Percentiles rank a stretch among this genome's conserved stretches.
phyloP scores from a whole-genome alignment of 2,329 filamentous ascomycete species.

The Colletotrichum spaethianum region DNA sequence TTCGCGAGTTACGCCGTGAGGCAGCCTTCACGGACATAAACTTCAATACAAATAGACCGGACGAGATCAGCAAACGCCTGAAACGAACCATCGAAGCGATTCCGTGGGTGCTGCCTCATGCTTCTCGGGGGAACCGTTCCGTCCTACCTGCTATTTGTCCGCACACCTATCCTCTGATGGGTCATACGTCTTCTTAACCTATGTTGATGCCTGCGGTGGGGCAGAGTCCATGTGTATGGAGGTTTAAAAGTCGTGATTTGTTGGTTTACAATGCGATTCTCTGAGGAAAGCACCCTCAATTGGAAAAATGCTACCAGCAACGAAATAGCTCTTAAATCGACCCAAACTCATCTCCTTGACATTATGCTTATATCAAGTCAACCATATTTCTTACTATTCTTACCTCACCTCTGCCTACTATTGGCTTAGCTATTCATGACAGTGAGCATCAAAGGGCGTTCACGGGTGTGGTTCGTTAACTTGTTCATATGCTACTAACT shows the following conservation, averaged over 20 bases:
- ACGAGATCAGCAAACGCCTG: not conserved
- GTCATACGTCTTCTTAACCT: not conserved
- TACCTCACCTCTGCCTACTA: not conserved
- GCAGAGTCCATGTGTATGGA: not conserved
- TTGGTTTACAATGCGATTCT: rapidly evolving
- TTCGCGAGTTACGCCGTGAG: no score
- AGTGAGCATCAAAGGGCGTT: no score
- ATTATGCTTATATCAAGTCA: not conserved
- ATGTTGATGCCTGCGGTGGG: not conserved
- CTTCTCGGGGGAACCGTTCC: not conserved
- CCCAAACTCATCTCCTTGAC: not conserved
- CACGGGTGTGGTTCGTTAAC: no score
- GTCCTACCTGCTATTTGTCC: not conserved
- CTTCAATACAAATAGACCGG: not conserved
- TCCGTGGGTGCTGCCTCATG: not conserved
- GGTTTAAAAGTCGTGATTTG: not conserved
- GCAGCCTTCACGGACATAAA: not conserved
- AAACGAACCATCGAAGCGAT: not conserved
- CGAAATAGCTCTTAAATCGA: not conserved
- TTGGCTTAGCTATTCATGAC: no score
- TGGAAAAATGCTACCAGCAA: not conserved
- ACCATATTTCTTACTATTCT: not conserved
- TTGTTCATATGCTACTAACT: no score
- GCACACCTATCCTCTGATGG: not conserved
- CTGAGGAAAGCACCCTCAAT: not conserved